Evolutionary conservation across 2,329 filamentous ascomycete species (phyloP), one percentile per base, ranked within the genome.

Genomic region (Sarocladium kiliense): DNA sequence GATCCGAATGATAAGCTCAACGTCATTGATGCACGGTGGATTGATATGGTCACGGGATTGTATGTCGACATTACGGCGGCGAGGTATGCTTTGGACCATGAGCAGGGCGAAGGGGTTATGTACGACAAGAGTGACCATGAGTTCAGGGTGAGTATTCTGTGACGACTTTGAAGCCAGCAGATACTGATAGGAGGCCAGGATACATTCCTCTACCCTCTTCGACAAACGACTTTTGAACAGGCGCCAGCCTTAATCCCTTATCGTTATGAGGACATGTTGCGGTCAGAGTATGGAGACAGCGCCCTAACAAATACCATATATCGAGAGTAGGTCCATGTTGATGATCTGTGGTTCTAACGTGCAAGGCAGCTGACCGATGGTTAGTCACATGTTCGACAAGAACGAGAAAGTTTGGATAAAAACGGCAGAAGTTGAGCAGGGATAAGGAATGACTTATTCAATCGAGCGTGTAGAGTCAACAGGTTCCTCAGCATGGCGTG

Each of bases 211-310:
- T 89, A 84, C 63, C 88, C 88, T 0, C 72, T 91, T 63, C 76
- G 84, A n/a, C 78, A 84, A 57, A 88, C 84, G 1, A 78, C 74
- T 1, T 91, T 88, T 56, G 87, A 91, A 63, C 85, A 84, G 0
- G 77, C 84, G 0, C 72, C 77, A 0, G 86, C 80, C 45, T 84
- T 84, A 68, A 84, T 91, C 23, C 88, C 88, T 0, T 84, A 78
- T 62, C 71, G 74, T 7, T 87, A 84, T 63, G 75, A 78, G 57
- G 78, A 82, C 47, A 75, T 87, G 50, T 69, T 87, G 1, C 71
- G 72, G 19, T 73, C 79, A 10, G 83, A 87, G 62, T 87, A 87
- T 60, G 70, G 77, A 3, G 64, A 74, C 49, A 74, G 71, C 44
- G 75, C 82, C 0, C 62, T 87, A 56, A 73, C 70, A 1, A 68